Conservation (phyloP, 1,284 basidiomycete species). For the Heliocybe sulcata region DNA sequence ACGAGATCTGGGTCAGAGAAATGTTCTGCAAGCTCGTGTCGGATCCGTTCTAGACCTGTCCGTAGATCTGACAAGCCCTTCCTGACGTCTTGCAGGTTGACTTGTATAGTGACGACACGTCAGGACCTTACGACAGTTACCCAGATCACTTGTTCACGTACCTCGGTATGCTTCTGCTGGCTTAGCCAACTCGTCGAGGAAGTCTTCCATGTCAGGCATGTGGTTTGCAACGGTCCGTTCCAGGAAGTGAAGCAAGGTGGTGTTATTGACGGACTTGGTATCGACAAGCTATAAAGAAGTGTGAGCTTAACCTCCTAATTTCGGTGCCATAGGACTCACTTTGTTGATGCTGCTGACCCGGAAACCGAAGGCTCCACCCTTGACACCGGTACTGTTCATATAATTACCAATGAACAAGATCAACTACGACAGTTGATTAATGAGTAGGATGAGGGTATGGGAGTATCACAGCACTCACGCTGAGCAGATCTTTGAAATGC, state of each 20-base stretch:
- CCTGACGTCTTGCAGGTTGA: constrained; percentile 72
- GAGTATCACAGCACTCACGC: constrained; percentile 36
- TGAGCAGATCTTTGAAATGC: constrained; percentile 82
- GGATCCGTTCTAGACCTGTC: constrained; percentile 75
- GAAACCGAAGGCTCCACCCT: constrained; percentile 97
- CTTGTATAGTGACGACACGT: constrained; percentile 26
- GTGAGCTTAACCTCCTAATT: background rate
- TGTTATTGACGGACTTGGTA: constrained; percentile 92
- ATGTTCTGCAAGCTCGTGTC: constrained; percentile 72
- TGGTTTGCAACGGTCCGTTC: constrained; percentile 86
- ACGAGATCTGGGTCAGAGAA: constrained; percentile 65
- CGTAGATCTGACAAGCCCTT: constrained; percentile 68
- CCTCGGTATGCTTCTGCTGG: constrained; percentile 93
- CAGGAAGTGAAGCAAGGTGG: constrained; percentile 91
- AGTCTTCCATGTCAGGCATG: constrained; percentile 85
- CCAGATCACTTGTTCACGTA: constrained; percentile 24
- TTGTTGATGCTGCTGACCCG: constrained; percentile 97
- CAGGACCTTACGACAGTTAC: background rate
- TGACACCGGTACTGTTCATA: constrained; percentile 95
- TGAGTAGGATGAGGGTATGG: constrained; percentile 11
- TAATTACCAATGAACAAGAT: constrained; percentile 97
- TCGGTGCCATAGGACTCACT: constrained; percentile 29
- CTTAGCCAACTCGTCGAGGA: constrained; percentile 84
- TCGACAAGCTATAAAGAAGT: constrained; percentile 74
- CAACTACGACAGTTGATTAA: constrained; percentile 38